Evolutionary conservation across 2,329 filamentous ascomycete genomes (phyloP), one percentile per base, ranked within the genome.

Genomic region (Diaporthe citri): DNA sequence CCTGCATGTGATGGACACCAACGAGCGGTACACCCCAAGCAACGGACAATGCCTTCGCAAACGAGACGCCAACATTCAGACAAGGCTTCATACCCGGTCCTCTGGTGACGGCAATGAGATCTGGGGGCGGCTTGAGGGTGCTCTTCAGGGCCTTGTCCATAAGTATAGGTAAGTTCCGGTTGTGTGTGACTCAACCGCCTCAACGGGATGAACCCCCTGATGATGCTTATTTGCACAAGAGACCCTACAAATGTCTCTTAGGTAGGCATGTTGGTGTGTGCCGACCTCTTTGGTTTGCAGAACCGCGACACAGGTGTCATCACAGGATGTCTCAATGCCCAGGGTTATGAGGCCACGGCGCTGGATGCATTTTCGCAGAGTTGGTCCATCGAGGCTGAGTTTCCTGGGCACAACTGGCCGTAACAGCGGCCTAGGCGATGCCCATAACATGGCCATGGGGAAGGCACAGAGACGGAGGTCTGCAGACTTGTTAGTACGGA

Each of bases 1-100:
- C 97, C 82, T 98, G 96, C 97, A 99, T 98, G 83, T 99, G 97
- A 83, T 99, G 94, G 1, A 98, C 94, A 0, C 92, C 97, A 1
- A 98, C 83, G 43, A 98, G 86, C 4, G 96, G 96, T 51, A 95
- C 89, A 77, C 92, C 89, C 94, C 94, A 97, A 51, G 95, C 95
- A 28, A 94, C 87, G 0, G 96, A 92, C 28, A 98, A 88, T 0
- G 95, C 97, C 84, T 98, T 98, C 25, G 95, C 97, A 31, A 92
- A 93, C 81, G 95, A 92, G 15, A 98, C 83, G 0, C 97, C 97
- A 22, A 93, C 91, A 28, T 91, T 89, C 41, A 99, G 88, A 79
- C 94, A 95, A 7, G 93, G 89, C 41, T 90, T 86, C 94, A 98
- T 98, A 28, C 97, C 97, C 0, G 97, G 97, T 0, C 97, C 97